A percentile compares a stretch with the other conserved stretches of the same genome.
These are phyloP conservation scores for Trichomonas vaginalis DNA, from an alignment of 208 protist genomes.

Conservation along the genomic window DNA sequence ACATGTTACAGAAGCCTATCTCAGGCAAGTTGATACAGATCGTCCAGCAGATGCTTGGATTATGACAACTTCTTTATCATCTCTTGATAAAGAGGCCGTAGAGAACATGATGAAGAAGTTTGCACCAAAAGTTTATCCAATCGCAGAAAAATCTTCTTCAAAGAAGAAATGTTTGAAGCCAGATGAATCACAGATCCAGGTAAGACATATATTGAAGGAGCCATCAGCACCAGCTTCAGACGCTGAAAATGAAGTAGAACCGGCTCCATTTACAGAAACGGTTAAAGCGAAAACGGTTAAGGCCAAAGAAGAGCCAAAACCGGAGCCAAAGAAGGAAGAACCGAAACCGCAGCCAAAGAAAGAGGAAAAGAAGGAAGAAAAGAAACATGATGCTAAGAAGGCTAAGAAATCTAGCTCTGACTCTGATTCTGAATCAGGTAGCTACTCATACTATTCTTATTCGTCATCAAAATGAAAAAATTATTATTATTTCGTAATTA, in stretches of 20 bases:
- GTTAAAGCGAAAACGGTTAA: neutral
- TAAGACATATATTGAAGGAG: neutral
- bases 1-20: neutral
- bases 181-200: neutral
- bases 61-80: neutral
- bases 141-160: neutral
- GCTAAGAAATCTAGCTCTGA: neutral
- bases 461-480: neutral
- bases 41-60: neutral
- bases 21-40: neutral
- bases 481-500: too few relatives aligned
- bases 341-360: neutral
- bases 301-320: neutral
- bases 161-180: neutral
- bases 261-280: neutral
- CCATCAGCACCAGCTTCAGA: neutral
- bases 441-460: neutral
- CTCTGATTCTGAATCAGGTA: neutral
- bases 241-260: neutral
- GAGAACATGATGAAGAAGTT: neutral
- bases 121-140: neutral
- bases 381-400: neutral
- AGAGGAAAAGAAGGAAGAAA: neutral
- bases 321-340: neutral
- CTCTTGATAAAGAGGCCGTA: neutral